Base-by-base conservation (phyloP, 768 basidiomycete species). In the Lyophyllum semitale region DNA sequence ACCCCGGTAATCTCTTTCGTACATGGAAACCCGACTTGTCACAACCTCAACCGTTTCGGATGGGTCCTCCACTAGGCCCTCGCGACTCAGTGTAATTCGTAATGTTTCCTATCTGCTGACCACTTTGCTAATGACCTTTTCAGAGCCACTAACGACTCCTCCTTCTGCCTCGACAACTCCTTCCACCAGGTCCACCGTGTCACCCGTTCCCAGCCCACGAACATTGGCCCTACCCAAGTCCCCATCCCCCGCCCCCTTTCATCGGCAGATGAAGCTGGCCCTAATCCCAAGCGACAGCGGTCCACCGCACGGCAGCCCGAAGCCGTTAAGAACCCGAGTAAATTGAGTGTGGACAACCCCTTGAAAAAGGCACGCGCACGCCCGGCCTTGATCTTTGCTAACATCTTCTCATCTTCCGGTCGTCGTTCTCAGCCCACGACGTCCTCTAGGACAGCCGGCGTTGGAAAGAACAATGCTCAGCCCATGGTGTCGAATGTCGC, bases 331-430 rank as follows among this genome's bases (percentile, higher is more conserved):
- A 67, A 73, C 54, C 71, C 80, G 33, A 63, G 53, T 60, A 79
- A 88, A 78, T 70, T 80, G 64, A 75, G 74, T 67, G 71, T 79
- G 65, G 87, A 87, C 74, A 86, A 88, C 72, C 82, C 84, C 71
- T 77, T 81, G 80, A 90, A 89, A 88, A 91, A 92, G 89, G 90
- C 86, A 89, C 84, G 88, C 86, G 84, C 84, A 81, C 88, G 86
- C 85, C 86, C 85, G 87, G 87, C 85, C 81, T 81, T 89, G 82
- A 85, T 83, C 77, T 84, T 88, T 87, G 80, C 84, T 88, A 89
- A 89, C 78, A 79, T 88, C 80, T 88, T 89, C 88, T 90, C 88
- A 89, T 88, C 85, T 76, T 83, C 84, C 74, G 81, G 82, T 84
- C 86, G 84, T 83, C 81, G 81, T 83, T 83, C 83, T 74, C 87